Percentiles rank a stretch among this genome's conserved stretches.
Evolutionary conservation across 1,139 yeast genomes (phyloP).

Genomic region (Petasospora fabianii): DNA sequence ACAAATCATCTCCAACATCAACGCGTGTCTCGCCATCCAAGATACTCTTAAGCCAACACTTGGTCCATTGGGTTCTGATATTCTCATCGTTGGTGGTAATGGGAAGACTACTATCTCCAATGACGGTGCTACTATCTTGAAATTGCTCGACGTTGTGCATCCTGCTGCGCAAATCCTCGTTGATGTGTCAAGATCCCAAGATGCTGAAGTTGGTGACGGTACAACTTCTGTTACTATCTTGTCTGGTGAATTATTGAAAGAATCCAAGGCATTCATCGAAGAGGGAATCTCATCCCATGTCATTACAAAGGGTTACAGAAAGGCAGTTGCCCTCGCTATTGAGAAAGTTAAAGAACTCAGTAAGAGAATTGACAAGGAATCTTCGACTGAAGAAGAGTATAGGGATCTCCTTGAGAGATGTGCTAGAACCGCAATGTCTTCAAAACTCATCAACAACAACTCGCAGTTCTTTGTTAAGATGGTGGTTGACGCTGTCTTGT

Average conservation of each 20-base stretch:
- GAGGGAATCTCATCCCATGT: slow-evolving; percentile 93
- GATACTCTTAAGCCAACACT: slow-evolving; percentile 92
- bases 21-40: slow-evolving; percentile 95
- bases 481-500: slow-evolving; percentile 93
- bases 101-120: slow-evolving; percentile 94
- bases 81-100: slow-evolving; percentile 73
- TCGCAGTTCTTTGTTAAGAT: slow-evolving; percentile 87
- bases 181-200: slow-evolving; percentile 94
- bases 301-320: slow-evolving; percentile 82
- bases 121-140: slow-evolving; percentile 96
- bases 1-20: slow-evolving; percentile 89
- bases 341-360: slow-evolving; percentile 70
- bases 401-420: slow-evolving; percentile 83
- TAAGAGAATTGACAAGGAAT: slow-evolving; percentile 53
- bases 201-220: slow-evolving; percentile 99
- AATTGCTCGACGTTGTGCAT: slow-evolving; percentile 89
- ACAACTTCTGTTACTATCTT: slow-evolving; percentile 92
- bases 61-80: slow-evolving; percentile 97
- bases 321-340: slow-evolving; percentile 76
- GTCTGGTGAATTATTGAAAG: slow-evolving; percentile 93
- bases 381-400: slow-evolving; percentile 34
- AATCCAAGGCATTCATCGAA: slow-evolving; percentile 84
- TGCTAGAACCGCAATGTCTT: slow-evolving; percentile 96
- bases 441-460: slow-evolving; percentile 85
- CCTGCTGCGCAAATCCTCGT: slow-evolving; percentile 97